Evolutionary conservation across 805 yeast species (phyloP).

Genomic region (Naumovozyma dairenensis): DNA sequence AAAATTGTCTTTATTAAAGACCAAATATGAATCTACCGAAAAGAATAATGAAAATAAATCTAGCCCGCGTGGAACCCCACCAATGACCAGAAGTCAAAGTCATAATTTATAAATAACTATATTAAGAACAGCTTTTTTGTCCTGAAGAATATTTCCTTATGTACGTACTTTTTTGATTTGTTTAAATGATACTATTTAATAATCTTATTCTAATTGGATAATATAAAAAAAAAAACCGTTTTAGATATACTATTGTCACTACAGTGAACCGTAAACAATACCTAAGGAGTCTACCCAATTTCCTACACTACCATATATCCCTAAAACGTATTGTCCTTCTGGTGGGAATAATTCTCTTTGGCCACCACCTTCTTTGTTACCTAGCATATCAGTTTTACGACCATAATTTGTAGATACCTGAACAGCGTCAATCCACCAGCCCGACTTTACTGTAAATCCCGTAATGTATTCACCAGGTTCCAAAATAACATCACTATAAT

Average conservation of each 20-base stretch:
- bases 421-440: slow-evolving; percentile 85
- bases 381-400: slow-evolving; percentile 46
- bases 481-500: slow-evolving; percentile 48
- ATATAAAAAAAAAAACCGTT: no score
- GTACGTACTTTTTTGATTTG: no score
- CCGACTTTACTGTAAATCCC: slow-evolving; percentile 58
- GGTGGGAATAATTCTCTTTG: slow-evolving; percentile 55
- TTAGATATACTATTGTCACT: not conserved
- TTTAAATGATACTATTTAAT: no score
- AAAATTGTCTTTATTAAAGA: slow-evolving; percentile 20
- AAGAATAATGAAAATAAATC: slow-evolving; percentile 1
- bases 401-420: slow-evolving; percentile 58
- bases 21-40: not conserved
- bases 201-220: no score
- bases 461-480: slow-evolving; percentile 47
- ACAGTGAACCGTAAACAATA: slow-evolving; percentile 38
- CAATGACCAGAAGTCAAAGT: slow-evolving; percentile 15
- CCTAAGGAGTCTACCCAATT: slow-evolving; percentile 72
- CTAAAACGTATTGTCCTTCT: slow-evolving; percentile 47
- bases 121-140: no score
- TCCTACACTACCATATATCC: slow-evolving; percentile 60
- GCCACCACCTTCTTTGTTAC: slow-evolving; percentile 63
- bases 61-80: not conserved
- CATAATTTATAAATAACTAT: no score
- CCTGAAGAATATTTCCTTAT: no score